These are phyloP conservation scores for Aureobasidium subglaciale DNA, from an alignment of 2,329 filamentous ascomycete genomes.

Conservation along the genomic window DNA sequence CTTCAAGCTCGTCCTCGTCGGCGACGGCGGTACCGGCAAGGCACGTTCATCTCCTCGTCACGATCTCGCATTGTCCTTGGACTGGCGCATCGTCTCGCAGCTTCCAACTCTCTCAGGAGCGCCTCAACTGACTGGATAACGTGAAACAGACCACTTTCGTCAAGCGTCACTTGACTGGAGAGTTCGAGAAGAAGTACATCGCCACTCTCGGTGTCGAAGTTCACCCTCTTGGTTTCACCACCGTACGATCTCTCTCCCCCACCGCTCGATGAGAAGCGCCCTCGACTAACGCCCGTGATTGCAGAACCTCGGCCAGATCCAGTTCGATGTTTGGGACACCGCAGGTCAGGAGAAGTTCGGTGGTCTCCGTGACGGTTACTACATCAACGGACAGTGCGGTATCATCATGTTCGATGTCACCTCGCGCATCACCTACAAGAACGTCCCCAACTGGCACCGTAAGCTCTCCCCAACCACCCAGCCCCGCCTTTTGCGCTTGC, in stretches of 20 bases:
- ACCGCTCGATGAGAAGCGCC: slow-evolving; percentile 7
- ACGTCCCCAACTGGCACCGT: slow-evolving; percentile 99
- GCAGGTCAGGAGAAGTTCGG: slow-evolving; percentile 99
- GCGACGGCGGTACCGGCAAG: slow-evolving; percentile 99
- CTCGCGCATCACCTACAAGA: slow-evolving; percentile 99
- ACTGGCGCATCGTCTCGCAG: not conserved
- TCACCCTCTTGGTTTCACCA: slow-evolving; percentile 95
- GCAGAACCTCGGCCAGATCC: slow-evolving; percentile 86
- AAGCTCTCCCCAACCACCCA: slow-evolving; percentile 41
- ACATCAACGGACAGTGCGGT: slow-evolving; percentile 99
- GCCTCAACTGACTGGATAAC: slow-evolving; percentile 1
- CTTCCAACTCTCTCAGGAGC: not conserved
- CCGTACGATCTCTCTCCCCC: slow-evolving; percentile 52
- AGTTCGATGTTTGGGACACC: slow-evolving; percentile 99
- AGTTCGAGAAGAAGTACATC: slow-evolving; percentile 99
- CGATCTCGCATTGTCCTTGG: not conserved
- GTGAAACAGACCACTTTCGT: slow-evolving; percentile 86
- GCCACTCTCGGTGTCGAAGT: slow-evolving; percentile 99
- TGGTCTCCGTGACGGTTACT: slow-evolving; percentile 98
- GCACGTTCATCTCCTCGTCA: slow-evolving; percentile 46
- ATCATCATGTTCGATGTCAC: slow-evolving; percentile 99
- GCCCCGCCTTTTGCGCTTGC: not conserved
- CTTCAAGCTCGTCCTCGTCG: slow-evolving; percentile 99
- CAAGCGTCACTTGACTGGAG: slow-evolving; percentile 99
- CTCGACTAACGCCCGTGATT: slow-evolving; percentile 19